Evolutionary conservation across 2,329 filamentous ascomycete species (phyloP).

Genomic region (Tympanopsis confertula): DNA sequence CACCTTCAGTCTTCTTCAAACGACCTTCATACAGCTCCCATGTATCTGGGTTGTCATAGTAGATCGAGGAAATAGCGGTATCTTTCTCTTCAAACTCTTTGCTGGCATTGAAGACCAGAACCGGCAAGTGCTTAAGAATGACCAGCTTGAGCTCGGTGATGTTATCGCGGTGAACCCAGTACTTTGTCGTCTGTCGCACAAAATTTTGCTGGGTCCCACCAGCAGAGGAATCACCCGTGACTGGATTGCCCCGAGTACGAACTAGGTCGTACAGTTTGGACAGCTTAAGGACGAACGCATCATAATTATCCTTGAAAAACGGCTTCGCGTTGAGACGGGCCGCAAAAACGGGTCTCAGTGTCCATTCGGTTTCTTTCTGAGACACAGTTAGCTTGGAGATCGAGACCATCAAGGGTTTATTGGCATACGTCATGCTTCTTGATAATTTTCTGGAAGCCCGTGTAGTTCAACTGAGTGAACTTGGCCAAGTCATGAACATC

Average conservation of each 20-base stretch:
- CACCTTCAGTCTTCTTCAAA: slow-evolving; percentile 93
- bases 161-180: slow-evolving; percentile 98
- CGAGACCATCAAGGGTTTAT: not conserved
- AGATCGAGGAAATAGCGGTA: slow-evolving; percentile 93
- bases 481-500: slow-evolving; percentile 97
- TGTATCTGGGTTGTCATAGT: slow-evolving; percentile 88
- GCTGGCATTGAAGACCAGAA: slow-evolving; percentile 91
- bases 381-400: slow-evolving; percentile 4
- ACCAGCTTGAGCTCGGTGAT: slow-evolving; percentile 97
- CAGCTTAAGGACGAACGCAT: slow-evolving; percentile 85
- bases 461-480: slow-evolving; percentile 97
- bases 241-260: slow-evolving; percentile 80
- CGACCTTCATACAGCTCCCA: slow-evolving; percentile 93
- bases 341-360: slow-evolving; percentile 90
- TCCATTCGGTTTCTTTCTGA: slow-evolving; percentile 88
- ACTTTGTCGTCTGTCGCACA: slow-evolving; percentile 93
- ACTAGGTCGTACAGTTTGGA: slow-evolving; percentile 93
- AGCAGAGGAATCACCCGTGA: slow-evolving; percentile 82
- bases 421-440: slow-evolving; percentile 89
- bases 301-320: slow-evolving; percentile 98
- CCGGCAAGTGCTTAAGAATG: slow-evolving; percentile 91
- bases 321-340: slow-evolving; percentile 88
- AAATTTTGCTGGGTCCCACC: slow-evolving; percentile 92
- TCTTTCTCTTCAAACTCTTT: slow-evolving; percentile 91
- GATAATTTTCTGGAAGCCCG: slow-evolving; percentile 98